These are phyloP conservation scores for Mycena pura DNA, from an alignment of 768 basidiomycete genomes.

Conservation along the genomic window DNA sequence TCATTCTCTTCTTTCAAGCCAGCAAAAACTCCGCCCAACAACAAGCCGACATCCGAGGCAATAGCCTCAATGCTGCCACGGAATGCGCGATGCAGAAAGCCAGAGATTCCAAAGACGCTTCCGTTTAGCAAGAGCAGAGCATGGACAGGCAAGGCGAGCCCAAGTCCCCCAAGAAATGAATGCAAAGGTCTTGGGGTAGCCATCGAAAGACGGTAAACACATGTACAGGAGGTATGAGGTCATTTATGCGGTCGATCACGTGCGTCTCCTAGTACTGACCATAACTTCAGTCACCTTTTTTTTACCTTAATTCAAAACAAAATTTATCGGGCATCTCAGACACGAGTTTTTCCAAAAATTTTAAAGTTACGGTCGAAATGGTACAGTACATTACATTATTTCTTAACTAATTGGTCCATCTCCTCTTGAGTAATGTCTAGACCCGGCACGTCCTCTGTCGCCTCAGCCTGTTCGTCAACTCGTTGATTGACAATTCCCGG, in stretches of 20 bases:
- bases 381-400: no score
- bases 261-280: background rate
- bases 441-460: slow-evolving; percentile 28
- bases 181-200: slow-evolving; percentile 29
- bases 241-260: no score
- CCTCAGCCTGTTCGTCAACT: slow-evolving; percentile 43
- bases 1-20: slow-evolving; percentile 47
- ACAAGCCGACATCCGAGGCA: slow-evolving; percentile 51
- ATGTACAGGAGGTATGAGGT: background rate
- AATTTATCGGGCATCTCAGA: no score
- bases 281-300: no score
- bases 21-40: slow-evolving; percentile 54
- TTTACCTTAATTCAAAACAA: no score
- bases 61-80: slow-evolving; percentile 52
- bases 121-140: slow-evolving; percentile 61
- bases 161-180: slow-evolving; percentile 62
- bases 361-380: no score
- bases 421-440: slow-evolving; percentile 26
- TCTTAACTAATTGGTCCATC: slow-evolving; percentile 16
- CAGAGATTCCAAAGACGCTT: slow-evolving; percentile 64
- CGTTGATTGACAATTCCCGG: slow-evolving; percentile 45
- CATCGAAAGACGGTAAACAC: background rate
- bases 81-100: slow-evolving; percentile 60
- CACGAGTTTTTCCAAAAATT: no score
- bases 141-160: slow-evolving; percentile 59